Conservation (phyloP, 306 rosid species). For the Cicer bijugum region DNA sequence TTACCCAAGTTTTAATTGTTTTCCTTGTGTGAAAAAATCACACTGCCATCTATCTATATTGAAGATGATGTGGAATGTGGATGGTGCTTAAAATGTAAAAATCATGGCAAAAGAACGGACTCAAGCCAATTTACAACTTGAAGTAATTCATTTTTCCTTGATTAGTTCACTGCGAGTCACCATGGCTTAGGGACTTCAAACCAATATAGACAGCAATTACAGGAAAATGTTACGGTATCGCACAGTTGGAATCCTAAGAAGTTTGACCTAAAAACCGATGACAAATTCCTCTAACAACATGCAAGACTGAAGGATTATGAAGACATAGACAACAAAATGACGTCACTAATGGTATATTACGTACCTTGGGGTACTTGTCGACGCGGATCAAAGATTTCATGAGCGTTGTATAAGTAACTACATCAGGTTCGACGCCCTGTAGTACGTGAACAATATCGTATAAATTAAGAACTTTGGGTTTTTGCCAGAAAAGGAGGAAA, state of each 20-base stretch:
- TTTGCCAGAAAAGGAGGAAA: not conserved
- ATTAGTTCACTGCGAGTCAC: conserved; percentile 3
- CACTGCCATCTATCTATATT: conserved; percentile 16
- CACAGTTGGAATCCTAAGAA: not conserved
- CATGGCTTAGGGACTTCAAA: conserved; percentile 21
- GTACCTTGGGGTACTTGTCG: conserved; percentile 77
- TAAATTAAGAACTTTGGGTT: not conserved
- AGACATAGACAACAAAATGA: conserved; percentile 8
- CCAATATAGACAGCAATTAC: not conserved
- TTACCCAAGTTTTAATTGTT: conserved; percentile 19
- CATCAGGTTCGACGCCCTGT: conserved; percentile 89
- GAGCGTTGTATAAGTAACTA: conserved; percentile 91
- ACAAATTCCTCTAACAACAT: not conserved
- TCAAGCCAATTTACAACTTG: conserved; percentile 10
- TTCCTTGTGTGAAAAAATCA: conserved; percentile 23
- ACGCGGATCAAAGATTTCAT: conserved; percentile 89
- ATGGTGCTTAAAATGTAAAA: not conserved
- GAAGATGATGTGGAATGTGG: conserved; percentile 10
- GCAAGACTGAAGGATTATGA: conserved; percentile 21
- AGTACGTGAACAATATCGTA: conserved; percentile 42
- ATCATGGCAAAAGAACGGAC: conserved; percentile 6
- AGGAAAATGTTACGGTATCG: not conserved
- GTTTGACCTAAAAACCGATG: conserved; percentile 2
- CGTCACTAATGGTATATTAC: not conserved
- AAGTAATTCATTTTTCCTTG: conserved; percentile 10